Conservation (phyloP, 352 stramenopile genomes). For the Saprolegnia diclina region DNA sequence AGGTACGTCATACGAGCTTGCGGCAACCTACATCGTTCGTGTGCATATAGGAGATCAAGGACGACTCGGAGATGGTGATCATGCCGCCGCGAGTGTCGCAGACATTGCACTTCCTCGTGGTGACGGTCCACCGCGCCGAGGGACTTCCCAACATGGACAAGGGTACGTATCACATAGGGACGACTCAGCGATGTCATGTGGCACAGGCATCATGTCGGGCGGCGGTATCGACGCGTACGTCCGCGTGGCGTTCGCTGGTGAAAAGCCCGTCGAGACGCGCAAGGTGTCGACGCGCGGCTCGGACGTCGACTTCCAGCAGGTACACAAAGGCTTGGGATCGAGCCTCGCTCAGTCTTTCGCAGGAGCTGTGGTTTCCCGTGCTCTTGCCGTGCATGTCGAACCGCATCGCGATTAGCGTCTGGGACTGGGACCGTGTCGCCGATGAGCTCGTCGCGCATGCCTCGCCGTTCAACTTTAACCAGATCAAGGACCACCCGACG, state of each 20-base stretch:
- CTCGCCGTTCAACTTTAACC: conserved; percentile 65
- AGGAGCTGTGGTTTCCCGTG: conserved; percentile 86
- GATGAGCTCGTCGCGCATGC: conserved; percentile 72
- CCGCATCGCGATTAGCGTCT: conserved; percentile 77
- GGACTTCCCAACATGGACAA: conserved; percentile 84
- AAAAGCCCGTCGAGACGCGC: conserved; percentile 62
- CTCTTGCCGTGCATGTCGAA: conserved; percentile 76
- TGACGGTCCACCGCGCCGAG: conserved; percentile 70
- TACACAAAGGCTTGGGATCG: conserved; percentile 32
- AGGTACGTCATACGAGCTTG: conserved; percentile 31
- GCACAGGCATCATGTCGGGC: conserved; percentile 26
- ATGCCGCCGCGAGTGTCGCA: conserved; percentile 71
- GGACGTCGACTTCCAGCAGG: conserved; percentile 26
- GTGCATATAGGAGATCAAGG: conserved; percentile 31
- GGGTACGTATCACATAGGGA: conserved; percentile 30
- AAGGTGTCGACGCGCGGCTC: conserved; percentile 63
- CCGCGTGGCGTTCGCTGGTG: conserved; percentile 63
- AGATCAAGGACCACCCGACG: conserved; percentile 53
- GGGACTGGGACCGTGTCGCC: conserved; percentile 52
- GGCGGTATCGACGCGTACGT: conserved; percentile 82
- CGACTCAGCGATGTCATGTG: not conserved
- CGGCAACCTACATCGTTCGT: conserved; percentile 28
- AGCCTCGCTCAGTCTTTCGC: conserved; percentile 38
- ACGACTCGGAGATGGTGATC: conserved; percentile 76
- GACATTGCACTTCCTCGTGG: conserved; percentile 65